These are phyloP conservation scores for Crithidia fasciculata DNA, from an alignment of 208 protist genomes.

Conservation along the genomic window DNA sequence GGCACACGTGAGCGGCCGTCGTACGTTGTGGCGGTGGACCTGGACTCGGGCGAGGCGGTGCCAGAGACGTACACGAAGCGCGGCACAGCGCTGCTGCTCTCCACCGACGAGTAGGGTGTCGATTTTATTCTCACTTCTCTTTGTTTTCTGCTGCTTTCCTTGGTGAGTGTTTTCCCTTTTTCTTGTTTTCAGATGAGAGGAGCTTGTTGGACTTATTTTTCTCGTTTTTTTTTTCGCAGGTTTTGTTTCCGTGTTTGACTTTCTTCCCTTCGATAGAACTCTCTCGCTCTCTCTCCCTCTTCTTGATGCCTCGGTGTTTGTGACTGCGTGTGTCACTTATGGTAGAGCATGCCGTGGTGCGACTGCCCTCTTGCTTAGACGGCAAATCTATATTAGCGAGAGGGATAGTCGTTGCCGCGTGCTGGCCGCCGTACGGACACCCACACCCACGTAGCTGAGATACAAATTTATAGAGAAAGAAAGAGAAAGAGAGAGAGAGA, in stretches of 20 bases:
- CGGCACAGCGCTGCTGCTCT: slow-evolving; percentile 97
- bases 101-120: slow-evolving; percentile 86
- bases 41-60: slow-evolving; percentile 90
- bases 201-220: neutral
- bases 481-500: too few species aligned
- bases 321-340: neutral
- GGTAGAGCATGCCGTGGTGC: neutral
- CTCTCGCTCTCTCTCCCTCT: too few species aligned
- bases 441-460: neutral
- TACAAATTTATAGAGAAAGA: neutral
- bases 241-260: too few species aligned
- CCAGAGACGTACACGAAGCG: slow-evolving; percentile 97
- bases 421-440: neutral
- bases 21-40: slow-evolving; percentile 96
- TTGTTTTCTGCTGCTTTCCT: too few species aligned
- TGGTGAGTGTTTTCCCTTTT: too few species aligned
- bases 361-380: neutral
- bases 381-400: slow-evolving; percentile 11
- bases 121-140: neutral
- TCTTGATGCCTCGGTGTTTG: neutral
- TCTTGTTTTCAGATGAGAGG: neutral
- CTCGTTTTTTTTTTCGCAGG: neutral
- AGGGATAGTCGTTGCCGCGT: too few species aligned
- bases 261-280: too few species aligned
- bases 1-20: slow-evolving; percentile 96